Base-by-base conservation (phyloP, 2,329 filamentous ascomycete species). In the Fusarium odoratissimum region DNA sequence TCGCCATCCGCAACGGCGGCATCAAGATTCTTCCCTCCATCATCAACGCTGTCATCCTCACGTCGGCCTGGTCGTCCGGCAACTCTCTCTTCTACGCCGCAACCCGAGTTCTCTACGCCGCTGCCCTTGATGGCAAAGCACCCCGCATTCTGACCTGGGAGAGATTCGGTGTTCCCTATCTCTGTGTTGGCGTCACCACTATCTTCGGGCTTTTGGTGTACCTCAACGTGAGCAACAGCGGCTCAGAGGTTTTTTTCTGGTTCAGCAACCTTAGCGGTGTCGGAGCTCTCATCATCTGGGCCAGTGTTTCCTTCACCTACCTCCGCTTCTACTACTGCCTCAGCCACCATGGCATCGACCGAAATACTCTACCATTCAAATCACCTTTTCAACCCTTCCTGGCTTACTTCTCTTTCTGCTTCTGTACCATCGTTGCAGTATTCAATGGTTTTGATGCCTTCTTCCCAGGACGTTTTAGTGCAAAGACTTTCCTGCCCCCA, bases 371-470 rank as follows among this genome's bases (percentile, higher is more conserved):
- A 3, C 89, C 89, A 0, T 91, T 86, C 82, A 82, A 75, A 60
- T 88, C 87, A 1, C 81, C 81, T 1, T 76, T 86, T 7, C 89
- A 91, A 77, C 89, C 92, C 0, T 94, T 91, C 77, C 89, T 89
- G 13, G 88, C 91, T 0, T 93, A 86, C 75, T 80, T 88, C 59
- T 86, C 87, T 19, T 86, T 94, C 12, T 77, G 87, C 16, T 77
- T 90, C 46, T 86, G 94, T 65, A 80, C 79, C 4, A 81, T 93
- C 28, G 84, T 95, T 14, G 89, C 87, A 5, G 80, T 95, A 11
- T 91, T 93, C 77, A 94, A 94, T 77, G 93, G 92, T 3, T 95
- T 95, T 80, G 87, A 91, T 49, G 87, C 92, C 23, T 95, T 95
- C 80, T 92, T 91, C 79, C 88, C 89, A 0, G 82, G 84, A 19